These are phyloP conservation scores for Balakata baccata DNA, from an alignment of 345 rosid species.

Conservation along the genomic window DNA sequence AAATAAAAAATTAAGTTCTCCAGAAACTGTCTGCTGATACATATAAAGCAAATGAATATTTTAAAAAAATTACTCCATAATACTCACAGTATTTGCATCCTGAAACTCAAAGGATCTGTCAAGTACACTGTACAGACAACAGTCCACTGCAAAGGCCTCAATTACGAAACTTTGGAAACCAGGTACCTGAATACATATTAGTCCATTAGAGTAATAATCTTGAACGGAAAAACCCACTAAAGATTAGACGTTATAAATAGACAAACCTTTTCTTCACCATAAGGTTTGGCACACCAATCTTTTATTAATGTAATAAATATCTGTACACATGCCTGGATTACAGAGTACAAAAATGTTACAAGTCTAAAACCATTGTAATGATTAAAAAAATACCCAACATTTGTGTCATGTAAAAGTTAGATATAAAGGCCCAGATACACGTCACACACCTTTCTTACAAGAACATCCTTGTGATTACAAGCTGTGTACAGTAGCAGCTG, in stretches of 20 bases:
- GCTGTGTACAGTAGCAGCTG: conserved; percentile 61
- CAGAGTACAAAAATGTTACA: conserved; percentile 15
- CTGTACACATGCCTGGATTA: conserved; percentile 78
- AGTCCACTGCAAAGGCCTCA: conserved; percentile 66
- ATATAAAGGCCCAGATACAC: conserved; percentile 1
- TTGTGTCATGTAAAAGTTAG: neutral
- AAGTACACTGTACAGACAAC: conserved; percentile 82
- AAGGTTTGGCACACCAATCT: conserved; percentile 74
- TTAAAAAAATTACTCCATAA: neutral
- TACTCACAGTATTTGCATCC: conserved; percentile 86
- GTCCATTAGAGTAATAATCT: conserved; percentile 14
- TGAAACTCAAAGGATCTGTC: conserved; percentile 83
- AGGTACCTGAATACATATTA: conserved; percentile 54
- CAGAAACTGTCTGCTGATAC: neutral
- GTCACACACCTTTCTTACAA: conserved; percentile 76
- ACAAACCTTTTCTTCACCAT: conserved; percentile 64
- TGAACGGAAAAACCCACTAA: neutral
- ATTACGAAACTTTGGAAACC: conserved; percentile 77
- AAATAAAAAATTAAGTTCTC: neutral
- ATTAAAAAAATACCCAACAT: neutral
- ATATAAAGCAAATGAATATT: neutral
- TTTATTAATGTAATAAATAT: conserved; percentile 78
- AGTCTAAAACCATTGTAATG: neutral
- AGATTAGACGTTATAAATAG: conserved; percentile 2
- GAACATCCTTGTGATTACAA: conserved; percentile 74